These are phyloP conservation scores for Claviceps cyperi DNA, from an alignment of 2,329 filamentous ascomycete species.

Conservation along the genomic window DNA sequence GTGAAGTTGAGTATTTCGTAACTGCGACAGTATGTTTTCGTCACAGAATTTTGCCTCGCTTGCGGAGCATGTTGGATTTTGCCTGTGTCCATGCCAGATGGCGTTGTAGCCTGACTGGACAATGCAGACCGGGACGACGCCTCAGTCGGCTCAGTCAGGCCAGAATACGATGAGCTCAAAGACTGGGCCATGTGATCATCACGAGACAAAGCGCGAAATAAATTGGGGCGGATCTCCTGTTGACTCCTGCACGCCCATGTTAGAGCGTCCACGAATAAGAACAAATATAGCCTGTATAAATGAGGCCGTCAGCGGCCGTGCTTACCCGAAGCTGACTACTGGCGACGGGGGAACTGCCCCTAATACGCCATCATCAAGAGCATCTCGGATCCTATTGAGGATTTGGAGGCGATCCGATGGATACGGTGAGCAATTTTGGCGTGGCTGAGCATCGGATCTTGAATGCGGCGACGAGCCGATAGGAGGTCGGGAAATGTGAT, in stretches of 20 bases:
- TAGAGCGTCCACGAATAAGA: background rate
- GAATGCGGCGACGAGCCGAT: background rate
- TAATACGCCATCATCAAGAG: conserved; percentile 13
- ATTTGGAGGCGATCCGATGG: background rate
- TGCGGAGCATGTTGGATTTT: conserved; percentile 12
- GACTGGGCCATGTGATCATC: conserved; percentile 22
- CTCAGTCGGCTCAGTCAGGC: conserved; percentile 40
- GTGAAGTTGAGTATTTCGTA: conserved; percentile 32
- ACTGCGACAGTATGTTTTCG: conserved; percentile 16
- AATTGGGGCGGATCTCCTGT: conserved; percentile 8
- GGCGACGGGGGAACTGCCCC: conserved; percentile 11
- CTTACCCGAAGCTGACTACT: conserved; percentile 15
- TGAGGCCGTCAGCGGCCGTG: conserved; percentile 2
- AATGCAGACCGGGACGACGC: conserved; percentile 35
- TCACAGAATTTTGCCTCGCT: conserved; percentile 7
- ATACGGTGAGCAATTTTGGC: conserved; percentile 23
- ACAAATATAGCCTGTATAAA: background rate
- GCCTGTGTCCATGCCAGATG: conserved; percentile 27
- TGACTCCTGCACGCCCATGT: conserved; percentile 1
- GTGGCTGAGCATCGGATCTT: conserved; percentile 7
- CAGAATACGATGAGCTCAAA: conserved; percentile 38
- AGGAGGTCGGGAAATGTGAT: background rate
- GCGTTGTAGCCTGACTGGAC: conserved; percentile 52
- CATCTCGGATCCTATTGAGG: conserved; percentile 9
- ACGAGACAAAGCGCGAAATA: conserved; percentile 7